Conservation (phyloP, 2,329 filamentous ascomycete genomes). For the Pseudogymnoascus sp. region DNA sequence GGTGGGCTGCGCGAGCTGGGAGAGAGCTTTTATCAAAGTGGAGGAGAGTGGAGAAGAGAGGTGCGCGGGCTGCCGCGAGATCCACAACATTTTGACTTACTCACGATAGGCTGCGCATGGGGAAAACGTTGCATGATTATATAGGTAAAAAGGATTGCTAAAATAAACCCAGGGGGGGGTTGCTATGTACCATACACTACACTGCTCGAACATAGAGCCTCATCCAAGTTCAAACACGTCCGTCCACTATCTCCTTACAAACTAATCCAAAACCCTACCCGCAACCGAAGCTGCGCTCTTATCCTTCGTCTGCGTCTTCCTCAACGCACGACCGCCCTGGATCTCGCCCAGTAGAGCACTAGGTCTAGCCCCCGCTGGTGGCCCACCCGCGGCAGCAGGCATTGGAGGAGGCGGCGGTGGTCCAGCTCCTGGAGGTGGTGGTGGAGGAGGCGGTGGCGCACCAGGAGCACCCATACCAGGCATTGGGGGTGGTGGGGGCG, state of each 20-base stretch:
- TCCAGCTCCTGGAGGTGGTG: conserved; percentile 20
- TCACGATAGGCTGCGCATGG: background rate
- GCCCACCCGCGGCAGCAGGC: conserved; percentile 27
- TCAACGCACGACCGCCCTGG: conserved; percentile 64
- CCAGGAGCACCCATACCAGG: conserved; percentile 28
- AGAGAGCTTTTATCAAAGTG: background rate
- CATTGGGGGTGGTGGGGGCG: conserved; percentile 32
- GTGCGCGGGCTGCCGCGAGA: background rate
- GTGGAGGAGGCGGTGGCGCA: conserved; percentile 38
- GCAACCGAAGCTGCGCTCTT: conserved; percentile 65
- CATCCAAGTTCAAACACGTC: background rate
- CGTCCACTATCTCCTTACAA: background rate
- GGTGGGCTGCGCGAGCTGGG: background rate
- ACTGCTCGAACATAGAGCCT: background rate
- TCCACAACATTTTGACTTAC: background rate
- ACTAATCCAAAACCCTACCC: conserved; percentile 57
- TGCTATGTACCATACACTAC: conserved; percentile 5
- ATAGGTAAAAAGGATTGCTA: conserved; percentile 6
- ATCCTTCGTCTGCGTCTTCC: conserved; percentile 86
- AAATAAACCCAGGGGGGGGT: background rate
- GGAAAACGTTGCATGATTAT: background rate
- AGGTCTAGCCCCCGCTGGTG: conserved; percentile 41
- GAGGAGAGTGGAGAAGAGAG: background rate
- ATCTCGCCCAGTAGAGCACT: conserved; percentile 74
- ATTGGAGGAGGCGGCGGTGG: conserved; percentile 27